Conservation (phyloP, 805 yeast species). For the Saturnispora ahearnii region DNA sequence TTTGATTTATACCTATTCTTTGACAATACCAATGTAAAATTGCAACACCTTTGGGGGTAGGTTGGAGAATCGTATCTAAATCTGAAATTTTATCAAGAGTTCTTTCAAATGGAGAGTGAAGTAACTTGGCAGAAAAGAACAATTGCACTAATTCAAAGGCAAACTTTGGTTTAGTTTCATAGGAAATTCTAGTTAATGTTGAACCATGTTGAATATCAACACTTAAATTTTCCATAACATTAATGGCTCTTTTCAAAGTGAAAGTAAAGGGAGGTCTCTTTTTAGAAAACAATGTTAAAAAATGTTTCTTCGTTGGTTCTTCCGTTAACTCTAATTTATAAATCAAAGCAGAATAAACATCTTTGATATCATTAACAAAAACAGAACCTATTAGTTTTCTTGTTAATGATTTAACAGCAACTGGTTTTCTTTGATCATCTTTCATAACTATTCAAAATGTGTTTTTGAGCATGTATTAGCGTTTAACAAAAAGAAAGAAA, state of each 20-base stretch:
- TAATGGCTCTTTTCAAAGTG: conserved; percentile 40
- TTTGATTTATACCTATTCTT: conserved; percentile 34
- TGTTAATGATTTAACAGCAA: conserved; percentile 10
- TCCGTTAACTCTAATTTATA: conserved; percentile 32
- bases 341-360: conserved; percentile 45
- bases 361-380: conserved; percentile 48
- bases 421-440: neutral
- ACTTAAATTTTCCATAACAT: conserved; percentile 38
- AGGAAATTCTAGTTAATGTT: conserved; percentile 47
- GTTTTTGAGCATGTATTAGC: neutral
- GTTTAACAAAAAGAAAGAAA: neutral
- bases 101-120: conserved; percentile 71
- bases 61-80: conserved; percentile 42
- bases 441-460: neutral
- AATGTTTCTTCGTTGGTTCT: neutral
- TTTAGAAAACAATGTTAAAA: conserved; percentile 8
- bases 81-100: conserved; percentile 43
- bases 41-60: conserved; percentile 86
- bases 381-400: conserved; percentile 47
- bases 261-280: conserved; percentile 43
- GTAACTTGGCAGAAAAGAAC: conserved; percentile 51
- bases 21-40: conserved; percentile 52
- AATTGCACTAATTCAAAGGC: conserved; percentile 38
- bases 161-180: conserved; percentile 40
- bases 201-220: conserved; percentile 39